Percentiles rank a stretch among this genome's conserved stretches.
phyloP scores from a whole-genome alignment of 441 rosid genomes.

The Arabidopsis hybrid region DNA sequence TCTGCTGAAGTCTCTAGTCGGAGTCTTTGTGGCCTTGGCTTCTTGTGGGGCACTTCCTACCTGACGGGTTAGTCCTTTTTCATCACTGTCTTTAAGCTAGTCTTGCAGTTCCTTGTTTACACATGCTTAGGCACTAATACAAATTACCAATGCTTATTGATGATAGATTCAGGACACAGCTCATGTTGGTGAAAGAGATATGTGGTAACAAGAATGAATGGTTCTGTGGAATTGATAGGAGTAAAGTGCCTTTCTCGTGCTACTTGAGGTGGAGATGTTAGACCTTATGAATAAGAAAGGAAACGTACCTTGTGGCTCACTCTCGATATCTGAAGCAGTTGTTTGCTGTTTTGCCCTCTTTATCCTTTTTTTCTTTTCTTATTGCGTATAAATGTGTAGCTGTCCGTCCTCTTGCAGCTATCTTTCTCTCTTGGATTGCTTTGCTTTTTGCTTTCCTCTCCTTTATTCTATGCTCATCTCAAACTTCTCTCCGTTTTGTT shows the following conservation, averaged over 20 bases:
- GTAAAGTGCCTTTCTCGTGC: constrained; percentile 44
- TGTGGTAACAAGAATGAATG: constrained; percentile 46
- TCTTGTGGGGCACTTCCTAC: constrained; percentile 69
- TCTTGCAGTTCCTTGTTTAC: constrained; percentile 9
- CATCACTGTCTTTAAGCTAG: constrained; percentile 4
- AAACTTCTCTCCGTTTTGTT: constrained; percentile 23
- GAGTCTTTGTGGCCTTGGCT: constrained; percentile 71
- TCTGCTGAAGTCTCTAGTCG: constrained; percentile 76
- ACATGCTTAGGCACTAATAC: constrained; percentile 22
- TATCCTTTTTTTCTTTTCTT: not conserved
- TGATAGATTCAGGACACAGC: constrained; percentile 41
- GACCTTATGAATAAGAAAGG: constrained; percentile 45
- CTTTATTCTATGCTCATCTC: constrained; percentile 7
- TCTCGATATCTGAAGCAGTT: constrained; percentile 44
- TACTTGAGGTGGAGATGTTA: constrained; percentile 45
- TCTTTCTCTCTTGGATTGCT: constrained; percentile 19
- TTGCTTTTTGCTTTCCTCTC: constrained; percentile 31
- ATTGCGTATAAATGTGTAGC: constrained; percentile 12
- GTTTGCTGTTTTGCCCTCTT: constrained; percentile 38
- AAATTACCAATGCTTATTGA: constrained; percentile 23
- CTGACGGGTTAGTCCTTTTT: constrained; percentile 62
- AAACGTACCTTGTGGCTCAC: constrained; percentile 41
- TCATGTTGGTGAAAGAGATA: constrained; percentile 49
- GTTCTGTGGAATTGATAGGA: constrained; percentile 40
- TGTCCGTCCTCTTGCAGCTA: constrained; percentile 35